Percentiles rank a stretch among this genome's conserved stretches.
These are phyloP conservation scores for Castanea mollissima DNA, from an alignment of 306 rosid genomes.

Conservation along the genomic window DNA sequence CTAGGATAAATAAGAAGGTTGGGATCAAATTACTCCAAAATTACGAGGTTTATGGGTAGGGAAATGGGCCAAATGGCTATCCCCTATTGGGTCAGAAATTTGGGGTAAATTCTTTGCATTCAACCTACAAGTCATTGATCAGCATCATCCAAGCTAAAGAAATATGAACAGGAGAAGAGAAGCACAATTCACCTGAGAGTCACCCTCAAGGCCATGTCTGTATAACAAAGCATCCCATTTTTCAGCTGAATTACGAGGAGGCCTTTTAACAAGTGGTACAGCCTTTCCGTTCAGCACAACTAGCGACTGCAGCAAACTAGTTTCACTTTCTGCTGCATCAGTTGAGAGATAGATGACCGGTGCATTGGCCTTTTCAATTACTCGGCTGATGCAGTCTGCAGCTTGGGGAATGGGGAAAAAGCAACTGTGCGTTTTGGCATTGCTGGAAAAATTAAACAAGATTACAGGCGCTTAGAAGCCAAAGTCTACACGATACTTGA, in stretches of 20 bases:
- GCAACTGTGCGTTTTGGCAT: constrained; percentile 80
- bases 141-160: neutral
- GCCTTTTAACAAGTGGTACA: constrained; percentile 83
- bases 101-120: neutral
- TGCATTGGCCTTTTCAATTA: constrained; percentile 62
- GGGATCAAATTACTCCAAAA: neutral
- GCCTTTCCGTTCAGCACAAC: constrained; percentile 64
- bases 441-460: constrained; percentile 53
- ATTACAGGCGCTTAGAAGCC: constrained; percentile 15
- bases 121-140: neutral
- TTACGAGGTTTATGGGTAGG: neutral
- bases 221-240: constrained; percentile 97
- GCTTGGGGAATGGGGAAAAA: constrained; percentile 98
- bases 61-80: neutral
- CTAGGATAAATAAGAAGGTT: neutral
- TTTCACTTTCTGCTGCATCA: constrained; percentile 95
- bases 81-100: neutral
- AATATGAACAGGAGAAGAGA: constrained; percentile 10
- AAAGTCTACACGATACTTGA: neutral
- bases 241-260: constrained; percentile 83
- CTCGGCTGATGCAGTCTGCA: constrained; percentile 72
- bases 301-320: constrained; percentile 76
- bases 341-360: constrained; percentile 88
- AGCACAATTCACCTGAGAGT: constrained; percentile 61
- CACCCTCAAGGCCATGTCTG: constrained; percentile 71